Base-by-base conservation (phyloP, 1,284 basidiomycete genomes). In the Rhodotorula sp. region DNA sequence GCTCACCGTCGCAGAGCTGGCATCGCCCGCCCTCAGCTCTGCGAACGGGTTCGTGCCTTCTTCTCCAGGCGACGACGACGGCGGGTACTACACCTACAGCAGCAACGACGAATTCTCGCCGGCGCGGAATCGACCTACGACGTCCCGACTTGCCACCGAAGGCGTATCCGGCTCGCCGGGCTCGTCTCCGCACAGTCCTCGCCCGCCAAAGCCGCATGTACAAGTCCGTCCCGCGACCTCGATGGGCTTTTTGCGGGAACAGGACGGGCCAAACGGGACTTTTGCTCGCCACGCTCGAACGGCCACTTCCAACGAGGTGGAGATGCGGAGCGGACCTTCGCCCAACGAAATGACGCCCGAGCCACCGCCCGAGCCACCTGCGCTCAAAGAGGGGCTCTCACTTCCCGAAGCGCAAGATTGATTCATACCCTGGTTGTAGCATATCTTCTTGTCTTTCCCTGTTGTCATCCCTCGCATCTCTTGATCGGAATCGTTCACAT, bases 81-180 rank as follows among this genome's bases (percentile, higher is more conserved):
- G 38, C n/a, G 68, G 69, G 6, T 69, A 70, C n/a, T 59, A 60
- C 57, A 66, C 66, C 7, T 68, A 66, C 26, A 62, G 55, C 12
- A 67, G 63, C 60, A 52, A 60, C 34, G 72, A 69, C 15, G 72
- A 70, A 2, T 21, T 23, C 18, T 2, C 43, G 8, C 31, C 31
- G 3, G 15, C 49, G 4, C 49, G 14, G 14, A 23, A 15, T 5
- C 60, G 47, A 2, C 28, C 28, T 4, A 12, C 16, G 18, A 23
- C 38, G 4, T 34, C 45, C 16, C n/a, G 23, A 5, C 49, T n/a
- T 8, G 52, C 8, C 18, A 43, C 38, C 59, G 38, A 15, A 34
- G 31, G 48, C 45, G 34, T 43, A 8, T 7, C 38, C 15, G 50
- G 26, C 4, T 48, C 52, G 19, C 55, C 48, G 5, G 45, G 14